Conservation (phyloP, 73 alveolate genomes). For the Halteria grandinella region DNA sequence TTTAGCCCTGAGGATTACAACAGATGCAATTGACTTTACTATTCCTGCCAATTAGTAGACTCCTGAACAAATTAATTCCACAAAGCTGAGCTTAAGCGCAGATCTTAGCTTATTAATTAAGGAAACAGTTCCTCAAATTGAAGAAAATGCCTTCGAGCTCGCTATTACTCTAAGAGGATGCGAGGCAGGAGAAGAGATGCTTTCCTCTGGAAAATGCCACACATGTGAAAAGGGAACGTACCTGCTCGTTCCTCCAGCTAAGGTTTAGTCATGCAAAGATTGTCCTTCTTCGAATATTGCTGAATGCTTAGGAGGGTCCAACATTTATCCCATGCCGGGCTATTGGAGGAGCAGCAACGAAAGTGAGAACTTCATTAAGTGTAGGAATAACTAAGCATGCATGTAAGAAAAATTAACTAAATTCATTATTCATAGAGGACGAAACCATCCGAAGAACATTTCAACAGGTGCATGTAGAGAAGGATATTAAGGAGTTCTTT, state of each 20-base stretch:
- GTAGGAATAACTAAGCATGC: constrained; percentile 53
- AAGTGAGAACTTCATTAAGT: constrained; percentile 33
- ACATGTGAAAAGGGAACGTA: not conserved
- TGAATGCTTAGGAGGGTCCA: constrained; percentile 53
- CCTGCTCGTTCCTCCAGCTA: not conserved
- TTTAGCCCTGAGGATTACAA: not conserved
- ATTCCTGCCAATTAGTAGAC: constrained; percentile 9
- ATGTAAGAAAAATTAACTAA: too few relatives aligned
- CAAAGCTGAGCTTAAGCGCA: too few relatives aligned
- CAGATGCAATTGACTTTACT: constrained; percentile 11
- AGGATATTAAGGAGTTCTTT: constrained; percentile 18
- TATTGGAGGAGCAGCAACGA: constrained; percentile 56
- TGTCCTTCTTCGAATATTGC: constrained; percentile 51
- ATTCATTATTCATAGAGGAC: too few relatives aligned
- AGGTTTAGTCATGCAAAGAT: not conserved
- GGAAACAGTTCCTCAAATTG: too few relatives aligned
- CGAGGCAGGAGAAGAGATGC: constrained; percentile 2
- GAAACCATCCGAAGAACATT: not conserved
- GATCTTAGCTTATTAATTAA: too few relatives aligned
- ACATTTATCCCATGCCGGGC: constrained; percentile 64
- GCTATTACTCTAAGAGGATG: not conserved
- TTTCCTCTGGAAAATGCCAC: constrained; percentile 22
- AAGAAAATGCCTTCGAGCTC: not conserved
- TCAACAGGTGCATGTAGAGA: constrained; percentile 1
- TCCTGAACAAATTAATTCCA: too few relatives aligned